Evolutionary conservation across 345 rosid species (phyloP).

Genomic region (Mangifera indica): DNA sequence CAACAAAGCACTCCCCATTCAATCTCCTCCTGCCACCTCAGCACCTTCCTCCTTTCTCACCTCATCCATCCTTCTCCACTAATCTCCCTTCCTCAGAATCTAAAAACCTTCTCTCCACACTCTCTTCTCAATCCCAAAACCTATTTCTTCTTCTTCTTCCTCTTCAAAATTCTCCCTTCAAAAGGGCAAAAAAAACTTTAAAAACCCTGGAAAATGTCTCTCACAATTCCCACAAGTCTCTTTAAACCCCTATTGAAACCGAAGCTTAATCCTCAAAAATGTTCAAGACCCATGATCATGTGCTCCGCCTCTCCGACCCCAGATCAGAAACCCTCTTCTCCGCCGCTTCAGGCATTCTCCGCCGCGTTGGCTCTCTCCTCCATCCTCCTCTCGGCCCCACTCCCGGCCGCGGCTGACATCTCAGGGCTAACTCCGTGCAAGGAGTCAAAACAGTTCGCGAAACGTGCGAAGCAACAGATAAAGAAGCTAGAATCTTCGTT

Average conservation of each 20-base stretch:
- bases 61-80: slow-evolving; percentile 56
- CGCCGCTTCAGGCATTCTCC: slow-evolving; percentile 75
- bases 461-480: slow-evolving; percentile 79
- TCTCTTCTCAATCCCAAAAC: slow-evolving; percentile 8
- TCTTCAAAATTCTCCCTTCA: not conserved
- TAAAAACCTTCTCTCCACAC: slow-evolving; percentile 31
- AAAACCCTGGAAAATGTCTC: slow-evolving; percentile 49
- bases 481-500: slow-evolving; percentile 82
- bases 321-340: slow-evolving; percentile 21
- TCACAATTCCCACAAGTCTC: slow-evolving; percentile 78
- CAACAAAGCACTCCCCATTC: slow-evolving; percentile 23
- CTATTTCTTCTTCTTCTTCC: not conserved
- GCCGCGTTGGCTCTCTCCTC: slow-evolving; percentile 90
- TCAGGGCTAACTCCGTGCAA: slow-evolving; percentile 94
- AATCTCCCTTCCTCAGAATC: slow-evolving; percentile 38
- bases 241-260: slow-evolving; percentile 62
- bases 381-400: slow-evolving; percentile 85
- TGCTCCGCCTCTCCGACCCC: slow-evolving; percentile 44
- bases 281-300: slow-evolving; percentile 37
- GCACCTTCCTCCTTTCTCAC: slow-evolving; percentile 18
- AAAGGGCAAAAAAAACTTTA: slow-evolving; percentile 10
- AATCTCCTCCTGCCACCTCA: slow-evolving; percentile 56
- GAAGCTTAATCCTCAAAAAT: slow-evolving; percentile 39
- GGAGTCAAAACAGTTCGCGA: slow-evolving; percentile 92
- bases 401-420: slow-evolving; percentile 90